Percentiles rank a stretch among this genome's conserved stretches.
These are phyloP conservation scores for Cadophora sp. DNA, from an alignment of 2,329 filamentous ascomycete species.

Conservation along the genomic window DNA sequence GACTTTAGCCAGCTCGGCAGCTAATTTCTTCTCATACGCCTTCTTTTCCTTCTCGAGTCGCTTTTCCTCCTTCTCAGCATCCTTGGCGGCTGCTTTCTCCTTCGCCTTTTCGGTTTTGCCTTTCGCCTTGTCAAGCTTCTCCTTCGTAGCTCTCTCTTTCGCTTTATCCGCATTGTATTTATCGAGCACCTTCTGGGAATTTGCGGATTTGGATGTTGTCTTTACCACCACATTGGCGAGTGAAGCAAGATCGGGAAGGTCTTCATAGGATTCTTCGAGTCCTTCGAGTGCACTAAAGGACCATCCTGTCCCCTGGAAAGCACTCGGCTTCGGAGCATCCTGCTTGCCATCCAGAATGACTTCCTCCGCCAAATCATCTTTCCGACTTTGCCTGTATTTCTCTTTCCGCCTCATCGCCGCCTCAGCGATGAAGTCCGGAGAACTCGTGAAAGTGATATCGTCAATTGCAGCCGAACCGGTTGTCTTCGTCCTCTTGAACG, in stretches of 20 bases:
- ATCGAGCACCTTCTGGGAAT: slow-evolving; percentile 23
- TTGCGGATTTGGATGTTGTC: slow-evolving; percentile 3
- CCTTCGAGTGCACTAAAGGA: slow-evolving; percentile 1
- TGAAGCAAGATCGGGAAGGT: slow-evolving; percentile 20
- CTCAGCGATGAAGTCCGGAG: slow-evolving; percentile 38
- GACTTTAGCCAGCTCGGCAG: slow-evolving; percentile 71
- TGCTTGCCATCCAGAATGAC: slow-evolving; percentile 1
- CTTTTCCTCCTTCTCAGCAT: slow-evolving; percentile 58
- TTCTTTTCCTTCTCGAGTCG: slow-evolving; percentile 67
- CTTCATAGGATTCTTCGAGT: slow-evolving; percentile 1
- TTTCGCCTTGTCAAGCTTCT: slow-evolving; percentile 31
- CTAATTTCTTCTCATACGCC: slow-evolving; percentile 66
- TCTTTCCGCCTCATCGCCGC: slow-evolving; percentile 30
- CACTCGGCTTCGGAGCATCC: background rate
- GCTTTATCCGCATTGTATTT: slow-evolving; percentile 26
- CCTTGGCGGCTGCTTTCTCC: slow-evolving; percentile 37
- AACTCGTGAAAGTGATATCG: slow-evolving; percentile 42
- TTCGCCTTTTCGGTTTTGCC: slow-evolving; percentile 31
- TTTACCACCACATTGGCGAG: slow-evolving; percentile 25
- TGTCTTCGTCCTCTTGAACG: slow-evolving; percentile 47
- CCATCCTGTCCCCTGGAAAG: background rate
- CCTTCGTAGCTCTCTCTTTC: slow-evolving; percentile 24
- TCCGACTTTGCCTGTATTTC: slow-evolving; percentile 20
- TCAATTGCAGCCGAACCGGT: slow-evolving; percentile 39
- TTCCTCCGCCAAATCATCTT: slow-evolving; percentile 30